Evolutionary conservation across 805 yeast species (phyloP), one percentile per base, ranked within the genome.

Genomic region (Priceomyces haplophilus): DNA sequence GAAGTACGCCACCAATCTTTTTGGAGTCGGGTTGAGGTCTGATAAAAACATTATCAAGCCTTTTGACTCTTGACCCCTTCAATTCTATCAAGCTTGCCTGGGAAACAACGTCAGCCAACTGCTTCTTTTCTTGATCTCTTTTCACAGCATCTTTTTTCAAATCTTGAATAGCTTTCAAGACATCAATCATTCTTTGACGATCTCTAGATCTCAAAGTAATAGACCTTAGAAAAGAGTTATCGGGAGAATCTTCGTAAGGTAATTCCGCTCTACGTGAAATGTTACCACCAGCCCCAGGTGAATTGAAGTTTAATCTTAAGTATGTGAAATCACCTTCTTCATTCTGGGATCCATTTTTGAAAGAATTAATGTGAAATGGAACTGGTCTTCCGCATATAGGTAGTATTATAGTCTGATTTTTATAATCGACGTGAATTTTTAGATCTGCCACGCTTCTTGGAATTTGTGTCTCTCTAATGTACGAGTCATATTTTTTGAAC

Each of bases 21-120:
- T 91, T 91, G n/a, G 97, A 85, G 62, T 91, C 99, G 0, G 97
- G 97, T 37, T 90, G 88, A 31, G 99, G 99, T 61, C 98, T 83
- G 38, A 90, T 85, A 60, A 83, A 88, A 1, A 93, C 90, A 47
- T 84, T 83, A 50, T 91, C 98, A 50, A 93, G 71, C 60, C 91
- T 82, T 65, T 82, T 82, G 29, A 96, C 87, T 54, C 98, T 79
- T 35, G 90, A 85, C 8, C 87, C 85, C 59, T 80, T 82, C 44
- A 84, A 78, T 64, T 90, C 96, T 46, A 88, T 68, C 54, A 91
- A 75, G 52, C 78, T 87, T 41, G 90, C 98, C 68, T 91, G 99
- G 37, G 86, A 83, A 23, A 91, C 91, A 40, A 91, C 96, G 59
- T 93, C 99, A 3, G 93, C 97, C 70, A 89, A 72, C 54, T 85